Evolutionary conservation across 2,329 filamentous ascomycete species (phyloP), one percentile per base, ranked within the genome.

Genomic region (Colletotrichum tanaceti): DNA sequence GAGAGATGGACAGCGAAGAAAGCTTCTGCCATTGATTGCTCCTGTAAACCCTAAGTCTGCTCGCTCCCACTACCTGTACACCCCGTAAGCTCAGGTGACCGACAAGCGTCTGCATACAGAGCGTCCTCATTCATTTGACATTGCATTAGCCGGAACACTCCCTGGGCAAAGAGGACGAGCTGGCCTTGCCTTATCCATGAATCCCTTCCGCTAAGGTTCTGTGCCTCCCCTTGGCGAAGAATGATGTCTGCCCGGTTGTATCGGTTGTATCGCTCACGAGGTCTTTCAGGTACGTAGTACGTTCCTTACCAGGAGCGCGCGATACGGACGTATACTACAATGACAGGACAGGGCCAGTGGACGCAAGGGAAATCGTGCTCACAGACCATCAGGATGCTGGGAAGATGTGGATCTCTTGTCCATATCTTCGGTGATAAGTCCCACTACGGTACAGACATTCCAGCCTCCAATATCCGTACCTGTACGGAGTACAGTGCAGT

Each of bases 111-210:
- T 43, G 46, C 54, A 68, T 60, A 54, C 53, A 24, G 38, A 65
- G 47, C 16, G 43, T 50, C 64, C 59, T 52, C 50, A 52, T 55
- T 68, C 62, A 68, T 68, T 68, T 70, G 67, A 16, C 24, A 68
- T 63, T 70, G 67, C 63, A 70, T 70, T 68, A 70, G 67, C 47
- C 67, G 58, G 52, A 70, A 68, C 66, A 20, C 38, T 57, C 62
- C 62, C 62, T 57, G 62, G 62, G 18, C 32, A 20, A 14, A 41
- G 50, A 58, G 58, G 35, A 16, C 16, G 22, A 49, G 41, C 46
- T 41, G 43, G 43, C 43, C 28, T 58, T 50, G 16, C 52, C 44
- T 38, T 24, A 44, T 35, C 24, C 22, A 43, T 13, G 22, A 60
- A 22, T 43, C 16, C 13, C 18, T 53, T n/a, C 35, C 32, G n/a